Percentiles rank a stretch among this genome's conserved stretches.
phyloP scores from a whole-genome alignment of 2,329 filamentous ascomycete genomes.

The Rhynchosporium agropyri region DNA sequence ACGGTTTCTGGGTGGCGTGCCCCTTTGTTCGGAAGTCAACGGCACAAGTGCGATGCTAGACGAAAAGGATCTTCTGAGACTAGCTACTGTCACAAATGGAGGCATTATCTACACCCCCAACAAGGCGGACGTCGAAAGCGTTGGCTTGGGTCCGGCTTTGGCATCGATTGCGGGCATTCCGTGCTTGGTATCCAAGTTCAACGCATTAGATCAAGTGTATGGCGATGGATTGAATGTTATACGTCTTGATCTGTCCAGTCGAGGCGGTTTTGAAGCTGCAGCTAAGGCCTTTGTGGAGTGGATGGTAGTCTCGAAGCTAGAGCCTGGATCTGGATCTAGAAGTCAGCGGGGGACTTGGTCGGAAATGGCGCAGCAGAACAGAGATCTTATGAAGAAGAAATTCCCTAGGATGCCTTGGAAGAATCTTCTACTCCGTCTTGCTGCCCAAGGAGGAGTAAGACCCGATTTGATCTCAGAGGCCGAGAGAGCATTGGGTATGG shows the following conservation, averaged over 20 bases:
- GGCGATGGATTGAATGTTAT: slow-evolving; percentile 5
- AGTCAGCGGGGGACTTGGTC: slow-evolving; percentile 6
- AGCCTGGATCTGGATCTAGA: neutral
- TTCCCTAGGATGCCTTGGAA: slow-evolving; percentile 8
- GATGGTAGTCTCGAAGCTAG: slow-evolving; percentile 7
- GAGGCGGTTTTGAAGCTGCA: neutral
- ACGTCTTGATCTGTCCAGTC: neutral
- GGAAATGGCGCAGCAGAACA: slow-evolving; percentile 7
- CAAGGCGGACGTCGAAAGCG: slow-evolving; percentile 6
- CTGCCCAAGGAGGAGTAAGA: neutral
- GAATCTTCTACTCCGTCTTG: slow-evolving; percentile 1
- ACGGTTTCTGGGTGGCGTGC: slow-evolving; percentile 10
- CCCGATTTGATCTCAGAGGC: slow-evolving; percentile 1
- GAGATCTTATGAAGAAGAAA: slow-evolving; percentile 6
- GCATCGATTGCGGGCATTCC: slow-evolving; percentile 11
- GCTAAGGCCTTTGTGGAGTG: neutral
- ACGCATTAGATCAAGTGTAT: slow-evolving; percentile 12
- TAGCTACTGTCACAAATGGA: slow-evolving; percentile 3
- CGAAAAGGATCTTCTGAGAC: slow-evolving; percentile 12
- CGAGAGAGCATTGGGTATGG: neutral
- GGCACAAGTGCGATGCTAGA: slow-evolving; percentile 5
- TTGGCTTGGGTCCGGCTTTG: slow-evolving; percentile 13
- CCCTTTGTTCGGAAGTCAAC: slow-evolving; percentile 1
- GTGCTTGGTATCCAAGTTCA: slow-evolving; percentile 9
- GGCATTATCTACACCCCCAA: slow-evolving; percentile 10